Evolutionary conservation across 768 basidiomycete genomes (phyloP).

Genomic region (Tricholoma hemisulphureum): DNA sequence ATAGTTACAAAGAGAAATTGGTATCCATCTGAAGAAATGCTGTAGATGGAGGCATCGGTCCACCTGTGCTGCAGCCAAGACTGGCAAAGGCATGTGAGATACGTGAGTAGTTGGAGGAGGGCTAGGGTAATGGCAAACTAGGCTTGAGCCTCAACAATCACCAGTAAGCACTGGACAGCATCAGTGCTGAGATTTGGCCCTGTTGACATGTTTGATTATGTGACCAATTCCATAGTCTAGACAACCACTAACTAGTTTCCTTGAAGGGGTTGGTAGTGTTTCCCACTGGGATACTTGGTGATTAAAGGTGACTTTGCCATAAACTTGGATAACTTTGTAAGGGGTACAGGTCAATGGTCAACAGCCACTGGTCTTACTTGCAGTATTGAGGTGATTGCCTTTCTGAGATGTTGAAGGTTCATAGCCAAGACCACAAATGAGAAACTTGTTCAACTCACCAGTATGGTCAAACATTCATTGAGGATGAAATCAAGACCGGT

Average conservation of each 20-base stretch:
- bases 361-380: not conserved
- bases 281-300: not conserved
- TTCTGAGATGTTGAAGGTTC: not conserved
- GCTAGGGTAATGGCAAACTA: not conserved
- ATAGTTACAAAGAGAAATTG: not conserved
- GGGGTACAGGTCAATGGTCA: not conserved
- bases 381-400: not conserved
- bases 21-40: not conserved
- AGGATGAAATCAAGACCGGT: slow-evolving; percentile 3
- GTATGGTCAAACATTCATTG: slow-evolving; percentile 1
- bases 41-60: not conserved
- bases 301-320: slow-evolving; percentile 2
- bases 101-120: slow-evolving; percentile 1
- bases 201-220: not conserved
- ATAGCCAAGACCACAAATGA: not conserved
- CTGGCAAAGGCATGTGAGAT: not conserved
- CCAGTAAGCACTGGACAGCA: slow-evolving; percentile 1
- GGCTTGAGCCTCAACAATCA: slow-evolving; percentile 1
- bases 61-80: not conserved
- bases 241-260: not conserved
- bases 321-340: slow-evolving; percentile 1
- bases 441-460: not conserved
- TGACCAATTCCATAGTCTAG: slow-evolving; percentile 1
- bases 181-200: not conserved
- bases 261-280: not conserved